Evolutionary conservation across 2,329 filamentous ascomycete genomes (phyloP).

Genomic region (Cytospora piceicola): DNA sequence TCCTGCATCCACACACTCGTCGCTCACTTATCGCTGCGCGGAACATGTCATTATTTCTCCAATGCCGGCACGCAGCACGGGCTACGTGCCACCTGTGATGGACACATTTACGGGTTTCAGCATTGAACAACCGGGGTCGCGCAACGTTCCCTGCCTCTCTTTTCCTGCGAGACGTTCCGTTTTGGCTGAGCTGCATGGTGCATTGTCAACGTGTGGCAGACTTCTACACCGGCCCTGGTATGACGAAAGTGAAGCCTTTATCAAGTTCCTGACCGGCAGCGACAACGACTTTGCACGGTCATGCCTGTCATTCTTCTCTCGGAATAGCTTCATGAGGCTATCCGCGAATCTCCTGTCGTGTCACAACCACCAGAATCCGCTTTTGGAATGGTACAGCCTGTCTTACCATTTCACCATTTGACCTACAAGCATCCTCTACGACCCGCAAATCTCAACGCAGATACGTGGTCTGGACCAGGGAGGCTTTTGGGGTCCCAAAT

Average conservation of each 20-base stretch:
- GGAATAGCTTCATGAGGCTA: constrained; percentile 20
- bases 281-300: not conserved
- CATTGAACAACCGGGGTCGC: constrained; percentile 11
- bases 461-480: not conserved
- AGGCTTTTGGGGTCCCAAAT: constrained; percentile 3
- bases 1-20: not conserved
- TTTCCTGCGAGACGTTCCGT: not conserved
- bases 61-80: constrained; percentile 13
- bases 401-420: constrained; percentile 2
- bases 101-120: not conserved
- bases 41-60: constrained; percentile 17
- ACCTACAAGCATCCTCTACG: constrained; percentile 3
- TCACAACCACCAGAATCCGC: not conserved
- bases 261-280: not conserved
- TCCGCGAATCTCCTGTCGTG: not conserved
- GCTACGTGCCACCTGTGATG: constrained; percentile 6
- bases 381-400: not conserved
- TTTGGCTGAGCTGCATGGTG: not conserved
- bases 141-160: not conserved
- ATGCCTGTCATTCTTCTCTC: constrained; percentile 9
- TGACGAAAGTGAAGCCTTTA: constrained; percentile 1
- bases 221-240: constrained; percentile 5
- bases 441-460: not conserved
- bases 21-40: not conserved
- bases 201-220: not conserved